Conservation (phyloP, 441 rosid species). For the Brassica hybrid region DNA sequence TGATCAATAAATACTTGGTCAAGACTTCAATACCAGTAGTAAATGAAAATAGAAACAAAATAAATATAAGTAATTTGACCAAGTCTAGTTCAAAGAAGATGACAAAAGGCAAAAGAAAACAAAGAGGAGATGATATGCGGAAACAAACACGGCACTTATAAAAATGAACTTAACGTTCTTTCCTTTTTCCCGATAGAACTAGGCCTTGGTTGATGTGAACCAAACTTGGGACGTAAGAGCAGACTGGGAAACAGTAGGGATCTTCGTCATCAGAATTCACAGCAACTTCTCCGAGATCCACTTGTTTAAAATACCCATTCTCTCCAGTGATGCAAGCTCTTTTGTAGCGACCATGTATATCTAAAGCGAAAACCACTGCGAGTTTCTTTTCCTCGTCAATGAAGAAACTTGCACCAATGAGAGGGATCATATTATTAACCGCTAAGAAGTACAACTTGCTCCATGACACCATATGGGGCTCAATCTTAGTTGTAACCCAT, state of each 20-base stretch:
- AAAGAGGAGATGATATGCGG: background rate
- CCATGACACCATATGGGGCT: background rate
- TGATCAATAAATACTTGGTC: too few relatives aligned
- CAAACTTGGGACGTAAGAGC: background rate
- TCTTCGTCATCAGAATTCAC: background rate
- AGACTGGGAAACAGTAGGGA: background rate
- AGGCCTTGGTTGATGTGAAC: too few relatives aligned
- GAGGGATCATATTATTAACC: background rate
- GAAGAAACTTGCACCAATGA: background rate
- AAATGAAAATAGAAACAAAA: background rate
- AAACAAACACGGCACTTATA: background rate
- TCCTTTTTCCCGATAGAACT: too few relatives aligned
- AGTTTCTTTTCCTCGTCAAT: background rate
- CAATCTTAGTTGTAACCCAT: background rate
- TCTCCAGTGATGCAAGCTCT: background rate
- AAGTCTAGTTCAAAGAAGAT: background rate
- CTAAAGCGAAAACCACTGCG: background rate
- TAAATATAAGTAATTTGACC: background rate
- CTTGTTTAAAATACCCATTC: background rate
- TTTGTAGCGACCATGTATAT: background rate
- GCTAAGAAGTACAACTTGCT: background rate
- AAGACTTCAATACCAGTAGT: too few relatives aligned
- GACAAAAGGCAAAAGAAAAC: background rate
- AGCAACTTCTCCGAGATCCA: background rate
- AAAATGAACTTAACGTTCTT: background rate